Conservation (phyloP, 257 asterid genomes). For the Petunia secreta region DNA sequence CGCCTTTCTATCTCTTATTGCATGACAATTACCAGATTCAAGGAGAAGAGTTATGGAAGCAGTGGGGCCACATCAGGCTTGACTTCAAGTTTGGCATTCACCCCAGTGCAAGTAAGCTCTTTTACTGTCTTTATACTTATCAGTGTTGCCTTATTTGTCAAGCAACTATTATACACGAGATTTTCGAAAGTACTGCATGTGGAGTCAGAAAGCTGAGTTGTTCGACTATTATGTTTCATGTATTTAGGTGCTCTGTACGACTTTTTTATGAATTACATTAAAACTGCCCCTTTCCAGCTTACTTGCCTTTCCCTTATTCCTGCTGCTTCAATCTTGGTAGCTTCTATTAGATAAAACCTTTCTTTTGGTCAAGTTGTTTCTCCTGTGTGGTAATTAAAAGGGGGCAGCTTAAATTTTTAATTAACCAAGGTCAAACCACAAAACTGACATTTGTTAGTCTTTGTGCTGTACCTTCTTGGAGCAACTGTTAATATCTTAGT, state of each 20-base stretch:
- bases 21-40: constrained; percentile 58
- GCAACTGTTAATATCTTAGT: background rate
- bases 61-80: constrained; percentile 97
- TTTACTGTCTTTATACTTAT: constrained; percentile 23
- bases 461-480: background rate
- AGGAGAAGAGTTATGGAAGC: constrained; percentile 73
- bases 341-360: background rate
- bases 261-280: background rate
- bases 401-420: background rate
- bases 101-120: constrained; percentile 88
- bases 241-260: background rate
- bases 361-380: background rate
- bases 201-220: background rate
- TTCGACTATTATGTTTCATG: background rate
- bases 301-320: background rate
- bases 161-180: background rate
- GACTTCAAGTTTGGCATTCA: constrained; percentile 93
- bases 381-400: background rate
- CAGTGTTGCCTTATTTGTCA: background rate
- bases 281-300: background rate
- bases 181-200: constrained; percentile 11
- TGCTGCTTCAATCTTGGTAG: background rate
- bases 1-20: constrained; percentile 23
- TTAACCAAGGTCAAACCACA: background rate
- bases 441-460: background rate